A percentile compares a stretch with the other conserved stretches of the same genome.
Evolutionary conservation across 306 rosid genomes (phyloP).

Genomic region (Vigna reflexopilosa): DNA sequence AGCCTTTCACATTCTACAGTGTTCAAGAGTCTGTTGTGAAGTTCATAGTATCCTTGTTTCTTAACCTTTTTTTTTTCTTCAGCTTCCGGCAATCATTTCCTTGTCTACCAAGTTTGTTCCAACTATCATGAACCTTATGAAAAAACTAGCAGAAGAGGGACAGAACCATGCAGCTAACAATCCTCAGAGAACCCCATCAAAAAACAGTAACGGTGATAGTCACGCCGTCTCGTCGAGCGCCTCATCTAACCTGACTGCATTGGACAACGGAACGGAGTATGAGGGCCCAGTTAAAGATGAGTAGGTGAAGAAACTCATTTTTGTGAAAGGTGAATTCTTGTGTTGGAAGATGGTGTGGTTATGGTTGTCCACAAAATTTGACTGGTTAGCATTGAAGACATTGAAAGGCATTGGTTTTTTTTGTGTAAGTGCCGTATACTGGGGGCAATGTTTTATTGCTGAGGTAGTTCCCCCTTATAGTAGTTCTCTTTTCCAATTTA

Average conservation of each 20-base stretch:
- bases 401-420: slow-evolving; percentile 64
- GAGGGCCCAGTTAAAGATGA: slow-evolving; percentile 62
- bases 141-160: slow-evolving; percentile 87
- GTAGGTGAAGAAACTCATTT: slow-evolving; percentile 42
- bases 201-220: slow-evolving; percentile 47
- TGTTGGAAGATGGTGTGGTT: slow-evolving; percentile 47
- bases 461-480: slow-evolving; percentile 52
- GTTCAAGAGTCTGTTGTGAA: background rate
- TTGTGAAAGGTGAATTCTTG: slow-evolving; percentile 30
- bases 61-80: slow-evolving; percentile 39
- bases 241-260: slow-evolving; percentile 68
- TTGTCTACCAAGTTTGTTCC: slow-evolving; percentile 82
- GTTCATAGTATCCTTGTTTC: slow-evolving; percentile 19
- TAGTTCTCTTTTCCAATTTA: slow-evolving; percentile 42
- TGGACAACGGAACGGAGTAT: slow-evolving; percentile 49
- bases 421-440: slow-evolving; percentile 56
- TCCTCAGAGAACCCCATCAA: slow-evolving; percentile 59
- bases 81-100: slow-evolving; percentile 91
- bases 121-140: slow-evolving; percentile 76
- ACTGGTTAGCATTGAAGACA: slow-evolving; percentile 45
- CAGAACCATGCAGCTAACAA: slow-evolving; percentile 56
- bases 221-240: slow-evolving; percentile 52
- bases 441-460: slow-evolving; percentile 50
- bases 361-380: slow-evolving; percentile 40
- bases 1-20: background rate